These are phyloP conservation scores for Viola odorata DNA, from an alignment of 345 rosid species.

Conservation along the genomic window DNA sequence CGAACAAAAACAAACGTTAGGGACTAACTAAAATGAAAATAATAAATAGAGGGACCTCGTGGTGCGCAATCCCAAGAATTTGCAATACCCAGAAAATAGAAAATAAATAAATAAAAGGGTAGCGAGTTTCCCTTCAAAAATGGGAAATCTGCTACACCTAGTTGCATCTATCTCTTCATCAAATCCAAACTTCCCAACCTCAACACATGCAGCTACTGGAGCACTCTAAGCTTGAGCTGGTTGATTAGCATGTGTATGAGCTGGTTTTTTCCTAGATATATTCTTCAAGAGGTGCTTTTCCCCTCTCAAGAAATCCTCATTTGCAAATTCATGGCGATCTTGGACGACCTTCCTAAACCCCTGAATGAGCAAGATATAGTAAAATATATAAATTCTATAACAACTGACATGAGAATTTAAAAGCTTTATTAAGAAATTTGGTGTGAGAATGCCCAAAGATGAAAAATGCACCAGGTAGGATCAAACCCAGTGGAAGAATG, in stretches of 20 bases:
- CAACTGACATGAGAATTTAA: no score
- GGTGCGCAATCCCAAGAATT: no score
- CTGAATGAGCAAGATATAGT: slow-evolving; percentile 29
- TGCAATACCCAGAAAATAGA: background rate
- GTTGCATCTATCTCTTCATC: slow-evolving; percentile 77
- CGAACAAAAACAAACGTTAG: no score
- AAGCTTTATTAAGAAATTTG: background rate
- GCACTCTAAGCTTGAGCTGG: slow-evolving; percentile 60
- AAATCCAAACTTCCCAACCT: slow-evolving; percentile 95
- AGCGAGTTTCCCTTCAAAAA: no score
- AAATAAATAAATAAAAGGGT: no score
- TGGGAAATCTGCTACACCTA: no score
- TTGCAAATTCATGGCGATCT: slow-evolving; percentile 90
- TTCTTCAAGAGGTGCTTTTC: slow-evolving; percentile 69
- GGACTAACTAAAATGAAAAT: no score
- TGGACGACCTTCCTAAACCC: slow-evolving; percentile 95
- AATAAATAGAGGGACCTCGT: no score
- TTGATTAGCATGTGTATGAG: slow-evolving; percentile 49
- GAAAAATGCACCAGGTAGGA: background rate
- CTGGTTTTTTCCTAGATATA: slow-evolving; percentile 77
- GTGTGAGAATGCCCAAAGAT: background rate
- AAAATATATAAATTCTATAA: background rate
- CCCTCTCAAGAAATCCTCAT: slow-evolving; percentile 84
- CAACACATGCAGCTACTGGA: slow-evolving; percentile 71
- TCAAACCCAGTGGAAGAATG: no score